A percentile compares a stretch with the other conserved stretches of the same genome.
Conservation (phyloP, 2,329 filamentous ascomycete species). For the Fusarium bactridioides region DNA sequence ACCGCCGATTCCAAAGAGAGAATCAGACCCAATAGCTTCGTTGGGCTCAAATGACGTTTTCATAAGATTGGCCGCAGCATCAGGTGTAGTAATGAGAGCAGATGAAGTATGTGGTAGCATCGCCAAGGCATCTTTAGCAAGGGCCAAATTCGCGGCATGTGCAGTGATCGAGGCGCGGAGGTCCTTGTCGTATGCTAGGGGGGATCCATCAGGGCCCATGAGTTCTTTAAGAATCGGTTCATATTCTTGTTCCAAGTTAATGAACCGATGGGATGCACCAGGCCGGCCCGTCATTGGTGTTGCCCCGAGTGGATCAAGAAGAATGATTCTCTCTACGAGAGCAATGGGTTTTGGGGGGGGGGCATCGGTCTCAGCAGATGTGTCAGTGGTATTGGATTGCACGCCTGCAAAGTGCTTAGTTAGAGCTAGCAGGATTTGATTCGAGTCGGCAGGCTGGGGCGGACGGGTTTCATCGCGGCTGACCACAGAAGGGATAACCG, state of each 20-base stretch:
- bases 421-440: constrained; percentile 77
- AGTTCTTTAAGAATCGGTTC: constrained; percentile 72
- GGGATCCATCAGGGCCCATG: constrained; percentile 42
- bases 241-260: constrained; percentile 94
- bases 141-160: constrained; percentile 74
- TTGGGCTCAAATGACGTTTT: constrained; percentile 48
- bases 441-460: constrained; percentile 53
- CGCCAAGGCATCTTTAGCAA: constrained; percentile 74
- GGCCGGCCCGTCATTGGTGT: constrained; percentile 69
- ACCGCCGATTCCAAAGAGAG: constrained; percentile 57
- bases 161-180: constrained; percentile 48
- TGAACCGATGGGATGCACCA: constrained; percentile 63
- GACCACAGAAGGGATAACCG: constrained; percentile 54
- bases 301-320: constrained; percentile 87
- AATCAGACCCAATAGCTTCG: constrained; percentile 54
- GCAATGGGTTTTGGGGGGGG: constrained; percentile 58
- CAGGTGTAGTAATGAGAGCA: constrained; percentile 85
- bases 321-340: constrained; percentile 82
- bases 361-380: constrained; percentile 42
- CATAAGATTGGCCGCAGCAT: constrained; percentile 71
- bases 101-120: constrained; percentile 86
- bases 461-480: constrained; percentile 51
- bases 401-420: constrained; percentile 78
- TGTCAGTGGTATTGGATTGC: constrained; percentile 48
- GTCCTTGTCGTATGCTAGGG: constrained; percentile 44